Conservation (phyloP, 2,329 filamentous ascomycete genomes). For the Aspergillus udagawae region DNA sequence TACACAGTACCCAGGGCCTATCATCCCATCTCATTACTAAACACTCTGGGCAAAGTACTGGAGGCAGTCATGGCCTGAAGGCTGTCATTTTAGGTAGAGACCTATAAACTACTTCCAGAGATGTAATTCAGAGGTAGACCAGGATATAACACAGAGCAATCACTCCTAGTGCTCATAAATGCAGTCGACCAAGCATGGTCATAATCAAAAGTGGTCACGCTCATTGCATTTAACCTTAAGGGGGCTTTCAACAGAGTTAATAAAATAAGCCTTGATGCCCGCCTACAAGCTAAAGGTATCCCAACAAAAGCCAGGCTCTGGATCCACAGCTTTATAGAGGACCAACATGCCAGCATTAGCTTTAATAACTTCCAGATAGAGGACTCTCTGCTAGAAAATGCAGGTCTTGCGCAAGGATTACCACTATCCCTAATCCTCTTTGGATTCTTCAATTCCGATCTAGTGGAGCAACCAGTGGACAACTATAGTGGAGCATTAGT, state of each 20-base stretch:
- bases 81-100: slow-evolving; percentile 16
- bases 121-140: slow-evolving; percentile 20
- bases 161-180: slow-evolving; percentile 18
- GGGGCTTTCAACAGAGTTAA: slow-evolving; percentile 17
- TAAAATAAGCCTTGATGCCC: slow-evolving; percentile 5
- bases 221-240: slow-evolving; percentile 17
- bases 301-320: no score
- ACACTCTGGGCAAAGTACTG: slow-evolving; percentile 20
- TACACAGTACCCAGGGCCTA: slow-evolving; percentile 22
- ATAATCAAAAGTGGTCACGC: slow-evolving; percentile 11
- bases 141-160: slow-evolving; percentile 17
- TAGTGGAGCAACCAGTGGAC: slow-evolving; percentile 26
- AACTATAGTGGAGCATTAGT: slow-evolving; percentile 21
- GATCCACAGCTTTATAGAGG: no score
- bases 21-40: slow-evolving; percentile 23
- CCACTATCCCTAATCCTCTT: slow-evolving; percentile 34
- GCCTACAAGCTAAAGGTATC: background rate
- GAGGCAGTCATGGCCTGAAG: slow-evolving; percentile 17
- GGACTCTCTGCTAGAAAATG: slow-evolving; percentile 1
- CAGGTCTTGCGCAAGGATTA: slow-evolving; percentile 21
- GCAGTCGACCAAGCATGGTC: slow-evolving; percentile 15
- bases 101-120: slow-evolving; percentile 16
- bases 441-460: slow-evolving; percentile 35
- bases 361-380: slow-evolving; percentile 16
- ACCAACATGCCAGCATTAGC: no score